Evolutionary conservation across 768 basidiomycete species (phyloP).

Genomic region (Clavulina sp.): DNA sequence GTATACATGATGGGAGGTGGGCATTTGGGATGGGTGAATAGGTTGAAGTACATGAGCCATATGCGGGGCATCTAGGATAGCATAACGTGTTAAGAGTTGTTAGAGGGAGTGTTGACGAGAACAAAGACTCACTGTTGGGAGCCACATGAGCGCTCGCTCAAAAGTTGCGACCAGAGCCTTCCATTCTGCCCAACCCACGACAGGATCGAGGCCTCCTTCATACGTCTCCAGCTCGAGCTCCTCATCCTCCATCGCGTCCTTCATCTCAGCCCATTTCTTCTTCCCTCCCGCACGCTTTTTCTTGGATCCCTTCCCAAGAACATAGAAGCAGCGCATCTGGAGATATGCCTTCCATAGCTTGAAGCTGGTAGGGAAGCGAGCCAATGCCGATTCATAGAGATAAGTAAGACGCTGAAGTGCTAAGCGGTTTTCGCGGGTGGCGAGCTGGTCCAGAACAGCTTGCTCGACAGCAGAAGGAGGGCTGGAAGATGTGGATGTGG

Average conservation of each 20-base stretch:
- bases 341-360: conserved; percentile 94
- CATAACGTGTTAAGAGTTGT: not conserved
- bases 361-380: conserved; percentile 75
- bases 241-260: conserved; percentile 76
- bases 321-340: conserved; percentile 63
- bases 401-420: conserved; percentile 73
- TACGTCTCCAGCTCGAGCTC: conserved; percentile 64
- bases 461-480: conserved; percentile 32
- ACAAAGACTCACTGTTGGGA: conserved; percentile 58
- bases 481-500: no score
- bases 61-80: conserved; percentile 64
- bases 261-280: conserved; percentile 86
- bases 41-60: conserved; percentile 85
- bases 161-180: conserved; percentile 69
- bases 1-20: conserved; percentile 70
- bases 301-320: conserved; percentile 54
- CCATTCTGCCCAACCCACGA: conserved; percentile 97
- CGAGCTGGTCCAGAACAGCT: conserved; percentile 62
- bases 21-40: conserved; percentile 79
- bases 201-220: conserved; percentile 69
- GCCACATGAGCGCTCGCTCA: conserved; percentile 88
- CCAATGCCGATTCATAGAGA: conserved; percentile 85
- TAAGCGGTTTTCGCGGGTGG: conserved; percentile 50
- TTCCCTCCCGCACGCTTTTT: conserved; percentile 70
- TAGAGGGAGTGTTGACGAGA: no score